Evolutionary conservation across 148 eudicot species (phyloP), one percentile per base, ranked within the genome.

Genomic region (Silene uniflora): DNA sequence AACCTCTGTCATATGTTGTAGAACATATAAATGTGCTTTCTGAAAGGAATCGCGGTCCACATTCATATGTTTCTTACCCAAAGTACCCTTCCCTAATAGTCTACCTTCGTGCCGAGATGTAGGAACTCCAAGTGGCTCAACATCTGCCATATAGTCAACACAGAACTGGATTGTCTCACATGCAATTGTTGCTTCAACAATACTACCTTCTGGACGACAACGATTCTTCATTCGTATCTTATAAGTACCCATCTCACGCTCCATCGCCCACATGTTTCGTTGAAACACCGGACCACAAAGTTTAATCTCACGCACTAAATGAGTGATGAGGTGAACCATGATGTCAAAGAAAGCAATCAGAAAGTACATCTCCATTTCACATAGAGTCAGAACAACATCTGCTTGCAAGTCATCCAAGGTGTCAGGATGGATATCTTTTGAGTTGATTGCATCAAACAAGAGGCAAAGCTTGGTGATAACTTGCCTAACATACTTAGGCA

Each of bases 351-450:
- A 74, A 21, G 74, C 39, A 3, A 66, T 29, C 13, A 79, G 76
- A 29, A 80, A 80, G 18, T 27, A 75, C 60, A 80, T 75, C 44
- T 80, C 79, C 22, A 80, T 3, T 9, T 80, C 42, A 71, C 79
- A 80, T 7, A 76, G 27, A 3, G 32, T 59, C 0, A 76, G 29
- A 19, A 71, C 29, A 32, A 76, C 59, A 9, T 67, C 79, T 0
- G 27, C 22, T 27, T 81, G 52, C 16, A 81, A 24, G 0, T 16
- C 1, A 3, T 81, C 72, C 23, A 81, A 66, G 54, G 13, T 52
- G 3, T 27, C 24, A 0, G 44, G n/a, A 19, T 64, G 23, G 18
- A 79, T 66, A 10, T 68, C 64, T 9, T 74, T 67, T 22, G 22
- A 11, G 42, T 49, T 73, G 4, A 79, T 42, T 18, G 69, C 72